phyloP scores from a whole-genome alignment of 495 filamentous ascomycete species.

The Penicillium angulare region DNA sequence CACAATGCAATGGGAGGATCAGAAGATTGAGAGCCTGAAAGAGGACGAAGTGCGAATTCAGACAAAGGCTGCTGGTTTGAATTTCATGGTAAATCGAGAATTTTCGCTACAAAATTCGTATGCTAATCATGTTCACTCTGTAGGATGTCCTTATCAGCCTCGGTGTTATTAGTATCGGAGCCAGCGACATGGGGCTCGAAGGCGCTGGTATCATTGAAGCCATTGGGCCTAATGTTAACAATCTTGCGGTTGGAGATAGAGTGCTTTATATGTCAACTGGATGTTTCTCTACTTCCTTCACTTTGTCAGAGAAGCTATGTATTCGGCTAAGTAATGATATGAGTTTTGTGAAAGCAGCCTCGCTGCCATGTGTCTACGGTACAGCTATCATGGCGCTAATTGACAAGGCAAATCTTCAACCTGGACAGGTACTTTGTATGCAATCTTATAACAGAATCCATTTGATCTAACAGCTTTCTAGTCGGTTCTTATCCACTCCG shows the following conservation, averaged over 20 bases:
- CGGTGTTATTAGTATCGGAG: constrained; percentile 33
- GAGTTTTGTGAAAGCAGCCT: not conserved
- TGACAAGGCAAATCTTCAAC: not conserved
- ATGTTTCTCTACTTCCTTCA: not conserved
- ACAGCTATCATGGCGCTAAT: not conserved
- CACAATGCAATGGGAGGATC: too few species aligned
- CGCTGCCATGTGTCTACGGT: not conserved
- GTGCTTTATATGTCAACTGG: not conserved
- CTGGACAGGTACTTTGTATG: too few species aligned
- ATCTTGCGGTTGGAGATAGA: constrained; percentile 2
- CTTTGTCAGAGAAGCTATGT: not conserved
- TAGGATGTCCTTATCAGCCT: constrained; percentile 38
- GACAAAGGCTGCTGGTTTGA: too few species aligned
- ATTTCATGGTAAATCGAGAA: too few species aligned
- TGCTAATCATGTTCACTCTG: not conserved
- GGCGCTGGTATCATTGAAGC: constrained; percentile 36
- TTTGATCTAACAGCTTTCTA: not conserved
- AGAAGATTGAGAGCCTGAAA: too few species aligned
- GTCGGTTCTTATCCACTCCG: constrained; percentile 44
- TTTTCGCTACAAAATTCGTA: not conserved
- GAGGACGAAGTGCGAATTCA: too few species aligned
- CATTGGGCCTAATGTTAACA: constrained; percentile 29
- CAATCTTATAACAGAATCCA: too few species aligned
- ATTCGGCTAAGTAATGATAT: not conserved
- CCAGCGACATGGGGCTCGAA: constrained; percentile 38